phyloP scores from a whole-genome alignment of 306 rosid genomes.

The Abrus precatorius region DNA sequence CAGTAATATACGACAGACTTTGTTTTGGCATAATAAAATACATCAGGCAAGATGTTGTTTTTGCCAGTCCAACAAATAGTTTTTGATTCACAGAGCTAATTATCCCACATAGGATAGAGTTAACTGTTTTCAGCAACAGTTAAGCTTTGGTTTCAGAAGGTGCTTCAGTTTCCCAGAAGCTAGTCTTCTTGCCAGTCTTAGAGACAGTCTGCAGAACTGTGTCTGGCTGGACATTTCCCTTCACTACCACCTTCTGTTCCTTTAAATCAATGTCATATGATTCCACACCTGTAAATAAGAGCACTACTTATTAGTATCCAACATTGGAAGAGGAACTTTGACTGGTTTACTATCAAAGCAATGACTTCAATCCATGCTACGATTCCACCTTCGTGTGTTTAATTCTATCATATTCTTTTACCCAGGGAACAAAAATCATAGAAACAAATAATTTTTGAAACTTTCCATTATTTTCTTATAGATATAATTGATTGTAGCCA shows the following conservation, averaged over 20 bases:
- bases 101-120: conserved; percentile 34
- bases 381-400: background rate
- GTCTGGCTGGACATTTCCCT: conserved; percentile 75
- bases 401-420: conserved; percentile 21
- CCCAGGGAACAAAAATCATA: background rate
- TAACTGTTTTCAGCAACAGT: conserved; percentile 57
- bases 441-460: background rate
- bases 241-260: conserved; percentile 95
- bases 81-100: conserved; percentile 37
- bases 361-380: conserved; percentile 5
- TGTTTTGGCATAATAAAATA: conserved; percentile 40
- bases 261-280: conserved; percentile 86
- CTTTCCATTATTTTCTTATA: background rate
- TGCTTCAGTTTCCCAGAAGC: conserved; percentile 78
- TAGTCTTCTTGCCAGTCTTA: conserved; percentile 94
- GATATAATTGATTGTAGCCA: background rate
- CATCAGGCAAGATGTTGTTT: conserved; percentile 40
- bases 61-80: conserved; percentile 30
- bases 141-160: conserved; percentile 50
- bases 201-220: conserved; percentile 86
- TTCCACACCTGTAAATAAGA: conserved; percentile 76
- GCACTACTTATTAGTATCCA: conserved; percentile 5
- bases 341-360: background rate
- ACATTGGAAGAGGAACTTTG: conserved; percentile 12
- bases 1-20: conserved; percentile 21